Percentiles rank a stretch among this genome's conserved stretches.
These are phyloP conservation scores for Chaetomiaceae sp. DNA, from an alignment of 2,329 filamentous ascomycete species.

Conservation along the genomic window DNA sequence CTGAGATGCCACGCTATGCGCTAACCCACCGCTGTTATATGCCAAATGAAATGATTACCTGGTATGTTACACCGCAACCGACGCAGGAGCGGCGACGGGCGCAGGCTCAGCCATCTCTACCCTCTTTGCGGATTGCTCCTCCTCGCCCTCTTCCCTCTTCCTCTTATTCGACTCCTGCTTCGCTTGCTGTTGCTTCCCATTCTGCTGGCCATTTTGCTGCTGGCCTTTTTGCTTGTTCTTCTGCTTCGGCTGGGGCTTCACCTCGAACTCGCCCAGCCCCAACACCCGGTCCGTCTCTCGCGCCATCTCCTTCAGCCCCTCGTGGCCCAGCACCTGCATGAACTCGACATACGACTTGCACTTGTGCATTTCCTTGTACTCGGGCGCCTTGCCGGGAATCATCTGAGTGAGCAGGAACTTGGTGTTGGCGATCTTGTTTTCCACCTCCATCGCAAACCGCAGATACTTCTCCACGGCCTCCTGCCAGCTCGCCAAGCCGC, in stretches of 20 bases:
- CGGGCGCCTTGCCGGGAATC: slow-evolving; percentile 71
- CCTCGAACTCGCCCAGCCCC: slow-evolving; percentile 52
- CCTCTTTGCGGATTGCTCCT: slow-evolving; percentile 3
- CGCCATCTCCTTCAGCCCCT: slow-evolving; percentile 60
- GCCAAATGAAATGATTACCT: not conserved
- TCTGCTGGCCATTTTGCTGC: slow-evolving; percentile 34
- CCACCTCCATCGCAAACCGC: slow-evolving; percentile 64
- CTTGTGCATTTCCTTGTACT: slow-evolving; percentile 57
- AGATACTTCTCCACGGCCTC: slow-evolving; percentile 76
- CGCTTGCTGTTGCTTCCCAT: slow-evolving; percentile 30
- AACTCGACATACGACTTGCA: slow-evolving; percentile 68
- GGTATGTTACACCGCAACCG: slow-evolving; percentile 11
- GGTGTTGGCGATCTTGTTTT: slow-evolving; percentile 88
- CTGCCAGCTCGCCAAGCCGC: slow-evolving; percentile 68
- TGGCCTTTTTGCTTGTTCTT: not conserved
- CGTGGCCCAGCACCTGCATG: slow-evolving; percentile 60
- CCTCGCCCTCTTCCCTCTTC: slow-evolving; percentile 25
- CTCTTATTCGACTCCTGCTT: slow-evolving; percentile 18
- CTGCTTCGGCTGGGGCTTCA: slow-evolving; percentile 17
- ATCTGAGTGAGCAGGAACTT: slow-evolving; percentile 86
- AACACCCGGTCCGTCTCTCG: slow-evolving; percentile 60
- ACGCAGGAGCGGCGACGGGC: slow-evolving; percentile 1
- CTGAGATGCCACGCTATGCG: slow-evolving; percentile 3
- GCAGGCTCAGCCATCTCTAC: not conserved
- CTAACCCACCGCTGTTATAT: not conserved